Base-by-base conservation (phyloP, 345 rosid species). In the Populus pruinosa region DNA sequence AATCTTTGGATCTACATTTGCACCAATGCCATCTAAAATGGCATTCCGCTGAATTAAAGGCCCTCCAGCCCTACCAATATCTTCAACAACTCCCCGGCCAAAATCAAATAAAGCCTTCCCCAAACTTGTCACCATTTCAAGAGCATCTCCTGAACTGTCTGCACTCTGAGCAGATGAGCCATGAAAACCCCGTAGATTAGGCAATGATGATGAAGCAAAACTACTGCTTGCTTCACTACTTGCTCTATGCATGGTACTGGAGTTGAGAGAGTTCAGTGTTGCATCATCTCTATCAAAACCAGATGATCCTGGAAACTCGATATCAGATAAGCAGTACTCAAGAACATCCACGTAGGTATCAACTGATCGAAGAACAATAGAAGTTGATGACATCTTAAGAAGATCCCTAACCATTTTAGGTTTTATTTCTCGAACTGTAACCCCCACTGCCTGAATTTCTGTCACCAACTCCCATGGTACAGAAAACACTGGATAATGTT, bases 371-470 rank as follows among this genome's bases (percentile, higher is more conserved):
- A 93, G 93, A 85, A 87, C 93, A 68, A 89, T 82, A 69, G 97
- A 88, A 62, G 89, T 84, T 66, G 97, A 89, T 67, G 88, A 87
- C 72, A 73, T 82, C 84, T 85, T 84, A 44, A 94, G 83, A 86
- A 89, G 98, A 83, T 89, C 92, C 64, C 98, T 89, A 56, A 94
- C 98, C 97, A 94, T 94, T 86, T 91, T 90, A 39, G 98, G 98
- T 83, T 91, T 91, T 74, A 94, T 89, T 90, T 92, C 97, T 80
- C 86, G 86, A 82, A 91, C 88, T 61, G 79, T 79, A 75, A 91
- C 81, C 75, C 94, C 97, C 72, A 90, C 87, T 1, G 91, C 92
- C 81, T 93, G 94, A 73, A 94, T 87, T 85, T 94, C 97, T 86
- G 90, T 82, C 72, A 92, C 90, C 88, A 94, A 81, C 62, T 91